These are phyloP conservation scores for Sugiyamaella sp. DNA, from an alignment of 1,139 yeast species.

Conservation along the genomic window DNA sequence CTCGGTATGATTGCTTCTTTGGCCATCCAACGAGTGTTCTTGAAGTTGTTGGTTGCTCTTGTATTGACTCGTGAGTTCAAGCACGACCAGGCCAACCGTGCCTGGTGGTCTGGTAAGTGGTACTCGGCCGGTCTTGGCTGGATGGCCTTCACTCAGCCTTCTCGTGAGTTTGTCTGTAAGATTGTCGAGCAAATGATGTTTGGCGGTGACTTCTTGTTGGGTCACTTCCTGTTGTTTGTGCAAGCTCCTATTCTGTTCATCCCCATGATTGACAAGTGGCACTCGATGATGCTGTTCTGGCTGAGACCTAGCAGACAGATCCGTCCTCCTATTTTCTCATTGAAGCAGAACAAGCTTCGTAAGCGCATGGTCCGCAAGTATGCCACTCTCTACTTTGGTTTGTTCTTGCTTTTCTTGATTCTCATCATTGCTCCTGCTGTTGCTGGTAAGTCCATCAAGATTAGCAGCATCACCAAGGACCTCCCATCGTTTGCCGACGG, in stretches of 20 bases:
- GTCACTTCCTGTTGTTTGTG: slow-evolving; percentile 82
- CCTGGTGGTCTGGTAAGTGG: slow-evolving; percentile 99
- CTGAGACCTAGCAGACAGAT: slow-evolving; percentile 96
- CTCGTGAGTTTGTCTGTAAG: slow-evolving; percentile 95
- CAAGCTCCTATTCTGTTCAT: slow-evolving; percentile 85
- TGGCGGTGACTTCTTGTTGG: slow-evolving; percentile 94
- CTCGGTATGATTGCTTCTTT: slow-evolving; percentile 84
- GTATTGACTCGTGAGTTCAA: slow-evolving; percentile 95
- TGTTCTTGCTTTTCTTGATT: slow-evolving; percentile 70
- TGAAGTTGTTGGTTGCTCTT: slow-evolving; percentile 79
- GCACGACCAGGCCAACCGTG: slow-evolving; percentile 94
- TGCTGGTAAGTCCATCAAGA: slow-evolving; percentile 41
- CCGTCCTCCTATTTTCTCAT: slow-evolving; percentile 97
- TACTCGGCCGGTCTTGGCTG: slow-evolving; percentile 92
- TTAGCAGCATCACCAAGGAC: slow-evolving; percentile 27
- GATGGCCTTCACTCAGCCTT: slow-evolving; percentile 95
- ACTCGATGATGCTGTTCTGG: slow-evolving; percentile 98
- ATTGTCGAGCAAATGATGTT: slow-evolving; percentile 92
- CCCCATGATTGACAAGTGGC: slow-evolving; percentile 96
- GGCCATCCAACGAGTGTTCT: slow-evolving; percentile 83
- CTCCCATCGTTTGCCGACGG: slow-evolving; percentile 58
- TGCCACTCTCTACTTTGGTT: slow-evolving; percentile 74
- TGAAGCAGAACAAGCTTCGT: slow-evolving; percentile 96
- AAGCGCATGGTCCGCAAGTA: slow-evolving; percentile 98
- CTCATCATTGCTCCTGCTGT: slow-evolving; percentile 92